Conservation (phyloP, 352 stramenopile genomes). For the Phytophthora uliginosa region DNA sequence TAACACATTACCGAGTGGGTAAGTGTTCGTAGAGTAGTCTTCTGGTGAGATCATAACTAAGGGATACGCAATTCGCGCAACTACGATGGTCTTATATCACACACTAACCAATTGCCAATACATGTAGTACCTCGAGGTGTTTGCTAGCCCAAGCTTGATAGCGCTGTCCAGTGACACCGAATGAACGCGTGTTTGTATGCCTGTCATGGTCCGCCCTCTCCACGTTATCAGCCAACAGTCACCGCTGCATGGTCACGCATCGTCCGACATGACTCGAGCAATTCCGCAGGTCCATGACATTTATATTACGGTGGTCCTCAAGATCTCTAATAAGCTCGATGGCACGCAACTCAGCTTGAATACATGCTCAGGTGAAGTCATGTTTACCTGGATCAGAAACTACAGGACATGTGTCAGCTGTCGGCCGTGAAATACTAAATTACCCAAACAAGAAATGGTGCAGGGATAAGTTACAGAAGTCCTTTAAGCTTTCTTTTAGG, state of each 20-base stretch:
- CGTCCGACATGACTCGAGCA: constrained; percentile 9
- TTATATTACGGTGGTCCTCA: constrained; percentile 21
- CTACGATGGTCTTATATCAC: no score
- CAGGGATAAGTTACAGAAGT: not conserved
- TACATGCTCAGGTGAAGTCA: not conserved
- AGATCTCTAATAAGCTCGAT: not conserved
- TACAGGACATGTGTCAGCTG: not conserved
- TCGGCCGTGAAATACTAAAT: not conserved
- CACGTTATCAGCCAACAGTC: constrained; percentile 22
- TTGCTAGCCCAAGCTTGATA: no score
- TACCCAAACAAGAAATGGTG: no score
- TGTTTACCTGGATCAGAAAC: not conserved
- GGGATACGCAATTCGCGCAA: no score
- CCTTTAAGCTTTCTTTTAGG: not conserved
- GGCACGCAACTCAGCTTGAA: not conserved
- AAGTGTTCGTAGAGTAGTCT: no score
- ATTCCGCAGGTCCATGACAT: not conserved
- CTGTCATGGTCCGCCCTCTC: not conserved
- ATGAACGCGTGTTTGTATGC: no score
- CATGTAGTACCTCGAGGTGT: no score
- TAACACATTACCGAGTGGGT: no score
- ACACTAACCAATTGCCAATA: no score
- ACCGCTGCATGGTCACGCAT: constrained; percentile 35
- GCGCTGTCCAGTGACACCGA: no score
- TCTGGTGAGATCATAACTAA: no score